Base-by-base conservation (phyloP, 148 eudicot species). In the Nyssa sinensis region DNA sequence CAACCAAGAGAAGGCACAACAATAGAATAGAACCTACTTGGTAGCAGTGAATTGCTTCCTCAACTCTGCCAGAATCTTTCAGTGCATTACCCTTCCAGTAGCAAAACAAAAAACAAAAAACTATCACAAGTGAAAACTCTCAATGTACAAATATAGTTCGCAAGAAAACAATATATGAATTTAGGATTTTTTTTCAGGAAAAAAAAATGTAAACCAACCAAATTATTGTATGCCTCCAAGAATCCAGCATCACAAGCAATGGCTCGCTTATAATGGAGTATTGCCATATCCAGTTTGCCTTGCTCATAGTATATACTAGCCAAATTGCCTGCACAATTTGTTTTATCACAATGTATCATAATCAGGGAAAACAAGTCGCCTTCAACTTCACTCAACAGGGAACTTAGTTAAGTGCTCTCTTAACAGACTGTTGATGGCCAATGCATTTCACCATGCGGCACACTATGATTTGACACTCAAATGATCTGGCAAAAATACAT, bases 151-250 rank as follows among this genome's bases (percentile, higher is more conserved):
- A 47, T 21, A 61, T 39, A 34, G 21, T 23, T 12, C n/a, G 12
- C 51, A 27, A 74, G 33, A 11, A 44, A 39, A 31, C 30, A 27
- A 14, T 61, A 16, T 1, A 35, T 17, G 25, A 21, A 17, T n/a
- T 1, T 24, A 63, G 31, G n/a, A n/a, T n/a, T n/a, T n/a, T n/a
- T n/a, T n/a, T n/a, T n/a, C n/a, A n/a, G 59, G 59, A 66, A 31
- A 29, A n/a, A 33, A 73, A 39, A n/a, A 24, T 27, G 73, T 59
- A 69, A 55, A 29, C 86, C 27, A 68, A 95, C 99, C 99, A 95
- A 79, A 78, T 90, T 92, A 81, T 91, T 95, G 77, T 92, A 95
- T 64, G 97, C 99, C 81, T 95, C 99, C 84, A 95, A 73, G 78
- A 85, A 95, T 73, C 88, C 89, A 79, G 89, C 70, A 82, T 95